Evolutionary conservation across 352 stramenopile genomes (phyloP), one percentile per base, ranked within the genome.

Genomic region (Pythium utonaiense): DNA sequence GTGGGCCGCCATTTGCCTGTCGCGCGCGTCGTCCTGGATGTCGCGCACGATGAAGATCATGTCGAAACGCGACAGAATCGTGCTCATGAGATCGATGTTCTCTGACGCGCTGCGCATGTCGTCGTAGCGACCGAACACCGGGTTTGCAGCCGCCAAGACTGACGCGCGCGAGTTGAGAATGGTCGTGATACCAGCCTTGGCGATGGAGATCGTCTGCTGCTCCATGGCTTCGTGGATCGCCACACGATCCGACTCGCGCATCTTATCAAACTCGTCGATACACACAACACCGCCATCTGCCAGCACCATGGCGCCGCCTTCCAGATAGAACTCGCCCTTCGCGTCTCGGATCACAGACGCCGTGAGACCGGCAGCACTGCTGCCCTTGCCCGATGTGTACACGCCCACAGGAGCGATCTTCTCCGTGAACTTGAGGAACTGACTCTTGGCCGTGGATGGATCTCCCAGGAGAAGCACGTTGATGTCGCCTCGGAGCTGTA

Each of bases 191-290:
- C 98, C 98, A 6, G 97, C 98, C 80, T 99, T 99, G 41, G 97
- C 96, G 76, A 99, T 99, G 3, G 97, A 99, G 4, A 99, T 96
- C 2, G 98, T 99, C 69, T 99, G 98, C 71, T 99, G 98, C 75
- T 99, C 98, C 98, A 99, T 99, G 49, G 92, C 84, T 91, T 99
- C 98, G 84, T 99, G 98, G 67, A 99, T 99, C 3, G 98, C 97
- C 19, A 99, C 98, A 40, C 97, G 93, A 91, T 99, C 97, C 13
- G 87, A 89, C 71, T 99, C 85, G 69, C 86, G 96, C 96, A 99
- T 99, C 73, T 99, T 98, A 66, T 99, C 96, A 50, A 99, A 99
- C 70, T 99, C 98, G 76, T 99, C 98, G 33, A 99, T 99, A 71
- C 97, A 99, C 19, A 99, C 97, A 49, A 99, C 88, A 34, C 98